Conservation (phyloP, 2,329 filamentous ascomycete genomes). For the Epichloe aotearoae region DNA sequence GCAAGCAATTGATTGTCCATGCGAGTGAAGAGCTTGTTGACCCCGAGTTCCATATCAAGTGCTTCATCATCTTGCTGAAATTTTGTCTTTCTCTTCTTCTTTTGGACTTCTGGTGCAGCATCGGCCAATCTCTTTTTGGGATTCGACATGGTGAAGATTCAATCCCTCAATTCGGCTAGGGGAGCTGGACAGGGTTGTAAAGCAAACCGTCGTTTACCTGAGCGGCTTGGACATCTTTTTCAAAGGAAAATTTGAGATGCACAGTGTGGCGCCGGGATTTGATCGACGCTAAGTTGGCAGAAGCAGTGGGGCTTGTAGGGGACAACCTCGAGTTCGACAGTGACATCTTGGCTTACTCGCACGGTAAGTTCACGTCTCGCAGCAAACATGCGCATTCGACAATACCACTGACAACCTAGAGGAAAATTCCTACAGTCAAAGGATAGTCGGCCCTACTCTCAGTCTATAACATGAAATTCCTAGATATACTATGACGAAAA, state of each 20-base stretch:
- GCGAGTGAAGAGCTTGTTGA: conserved; percentile 68
- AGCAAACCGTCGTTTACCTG: neutral
- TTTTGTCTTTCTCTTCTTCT: conserved; percentile 42
- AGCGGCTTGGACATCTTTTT: neutral
- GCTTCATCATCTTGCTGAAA: conserved; percentile 38
- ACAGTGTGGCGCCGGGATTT: neutral
- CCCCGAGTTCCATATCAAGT: conserved; percentile 53
- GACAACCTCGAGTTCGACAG: neutral
- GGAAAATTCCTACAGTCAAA: neutral
- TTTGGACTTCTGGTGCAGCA: conserved; percentile 25
- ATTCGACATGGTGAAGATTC: conserved; percentile 21
- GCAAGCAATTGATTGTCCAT: conserved; percentile 77
- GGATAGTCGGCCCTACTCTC: neutral
- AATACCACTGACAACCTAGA: neutral
- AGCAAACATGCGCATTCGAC: neutral
- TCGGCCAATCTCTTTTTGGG: conserved; percentile 45
- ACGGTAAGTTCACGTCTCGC: neutral
- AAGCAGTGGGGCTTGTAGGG: neutral
- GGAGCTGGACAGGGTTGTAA: no score
- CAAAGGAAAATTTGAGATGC: neutral
- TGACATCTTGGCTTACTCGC: neutral
- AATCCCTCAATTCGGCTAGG: no score
- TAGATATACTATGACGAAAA: neutral
- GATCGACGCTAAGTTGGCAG: neutral
- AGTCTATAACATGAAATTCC: neutral